Evolutionary conservation across 257 asterid species (phyloP).

Genomic region (Parsonsia alboflavescens): DNA sequence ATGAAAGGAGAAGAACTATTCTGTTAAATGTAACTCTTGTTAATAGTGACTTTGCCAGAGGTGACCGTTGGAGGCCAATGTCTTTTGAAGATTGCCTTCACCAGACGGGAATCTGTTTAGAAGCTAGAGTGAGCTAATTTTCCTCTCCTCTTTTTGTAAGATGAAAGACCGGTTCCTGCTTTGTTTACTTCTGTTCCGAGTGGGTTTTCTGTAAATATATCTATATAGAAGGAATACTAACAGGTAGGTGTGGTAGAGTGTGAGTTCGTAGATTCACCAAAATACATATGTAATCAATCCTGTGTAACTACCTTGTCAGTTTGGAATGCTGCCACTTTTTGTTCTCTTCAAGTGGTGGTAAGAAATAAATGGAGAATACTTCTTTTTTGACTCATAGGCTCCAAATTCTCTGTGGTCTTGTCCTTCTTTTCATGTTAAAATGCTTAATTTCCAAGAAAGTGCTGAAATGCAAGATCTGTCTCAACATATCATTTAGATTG

Average conservation of each 20-base stretch:
- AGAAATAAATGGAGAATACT: conserved; percentile 13
- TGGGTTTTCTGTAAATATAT: conserved; percentile 36
- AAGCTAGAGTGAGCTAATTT: conserved; percentile 9
- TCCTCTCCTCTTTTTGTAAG: conserved; percentile 19
- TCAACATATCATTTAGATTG: background rate
- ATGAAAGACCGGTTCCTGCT: conserved; percentile 20
- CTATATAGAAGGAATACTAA: conserved; percentile 23
- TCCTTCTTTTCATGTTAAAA: background rate
- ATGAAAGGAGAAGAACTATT: background rate
- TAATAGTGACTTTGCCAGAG: conserved; percentile 7
- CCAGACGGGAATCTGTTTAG: conserved; percentile 7
- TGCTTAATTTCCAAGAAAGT: background rate
- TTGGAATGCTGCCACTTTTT: conserved; percentile 17
- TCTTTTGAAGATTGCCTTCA: conserved; percentile 8
- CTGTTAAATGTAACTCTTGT: conserved; percentile 1
- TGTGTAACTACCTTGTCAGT: conserved; percentile 18
- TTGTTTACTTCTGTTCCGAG: conserved; percentile 20
- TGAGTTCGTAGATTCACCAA: conserved; percentile 14
- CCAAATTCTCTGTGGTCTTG: background rate
- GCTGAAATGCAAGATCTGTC: background rate
- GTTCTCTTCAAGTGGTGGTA: conserved; percentile 17
- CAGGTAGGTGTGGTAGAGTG: conserved; percentile 14
- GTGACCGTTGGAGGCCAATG: background rate
- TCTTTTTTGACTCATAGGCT: background rate
- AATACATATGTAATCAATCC: conserved; percentile 15